A percentile compares a stretch with the other conserved stretches of the same genome.
Evolutionary conservation across 2,329 filamentous ascomycete genomes (phyloP).

Genomic region (Ploettnerulaceae sp.): DNA sequence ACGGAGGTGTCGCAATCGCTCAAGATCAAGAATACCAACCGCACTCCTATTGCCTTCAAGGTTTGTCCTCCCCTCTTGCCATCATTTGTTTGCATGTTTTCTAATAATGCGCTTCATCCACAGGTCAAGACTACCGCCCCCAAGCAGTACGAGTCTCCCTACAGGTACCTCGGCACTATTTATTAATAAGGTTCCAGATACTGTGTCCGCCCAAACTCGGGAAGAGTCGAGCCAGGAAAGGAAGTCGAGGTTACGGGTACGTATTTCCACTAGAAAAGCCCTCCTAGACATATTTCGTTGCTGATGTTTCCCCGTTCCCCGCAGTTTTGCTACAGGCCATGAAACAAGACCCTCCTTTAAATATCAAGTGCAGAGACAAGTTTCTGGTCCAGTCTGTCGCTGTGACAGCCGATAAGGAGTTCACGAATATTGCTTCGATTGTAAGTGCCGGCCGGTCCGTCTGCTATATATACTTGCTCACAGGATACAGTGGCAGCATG

Average conservation of each 20-base stretch:
- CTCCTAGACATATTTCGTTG: conserved; percentile 7
- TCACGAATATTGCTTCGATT: conserved; percentile 72
- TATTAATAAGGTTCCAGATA: conserved; percentile 57
- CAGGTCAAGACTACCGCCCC: conserved; percentile 98
- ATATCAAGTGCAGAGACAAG: conserved; percentile 93
- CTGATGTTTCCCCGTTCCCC: conserved; percentile 22
- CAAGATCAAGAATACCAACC: conserved; percentile 60
- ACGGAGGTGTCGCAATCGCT: conserved; percentile 60
- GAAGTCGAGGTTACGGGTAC: conserved; percentile 90
- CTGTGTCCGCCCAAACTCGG: conserved; percentile 95
- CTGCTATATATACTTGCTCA: conserved; percentile 11
- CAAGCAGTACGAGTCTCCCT: conserved; percentile 71
- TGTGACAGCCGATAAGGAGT: conserved; percentile 79
- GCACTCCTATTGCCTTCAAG: conserved; percentile 64
- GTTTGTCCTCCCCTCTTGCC: conserved; percentile 38
- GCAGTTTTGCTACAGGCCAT: conserved; percentile 92
- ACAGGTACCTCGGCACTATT: conserved; percentile 17
- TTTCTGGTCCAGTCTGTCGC: conserved; percentile 92
- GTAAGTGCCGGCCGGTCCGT: conserved; percentile 46
- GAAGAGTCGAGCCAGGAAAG: conserved; percentile 85
- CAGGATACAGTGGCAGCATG: conserved; percentile 55
- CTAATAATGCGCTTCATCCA: conserved; percentile 8
- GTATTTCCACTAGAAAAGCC: conserved; percentile 25
- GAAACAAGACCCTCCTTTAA: conserved; percentile 85
- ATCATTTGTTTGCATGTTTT: background rate